phyloP scores from a whole-genome alignment of 306 rosid species.

The Quercus parvula region DNA sequence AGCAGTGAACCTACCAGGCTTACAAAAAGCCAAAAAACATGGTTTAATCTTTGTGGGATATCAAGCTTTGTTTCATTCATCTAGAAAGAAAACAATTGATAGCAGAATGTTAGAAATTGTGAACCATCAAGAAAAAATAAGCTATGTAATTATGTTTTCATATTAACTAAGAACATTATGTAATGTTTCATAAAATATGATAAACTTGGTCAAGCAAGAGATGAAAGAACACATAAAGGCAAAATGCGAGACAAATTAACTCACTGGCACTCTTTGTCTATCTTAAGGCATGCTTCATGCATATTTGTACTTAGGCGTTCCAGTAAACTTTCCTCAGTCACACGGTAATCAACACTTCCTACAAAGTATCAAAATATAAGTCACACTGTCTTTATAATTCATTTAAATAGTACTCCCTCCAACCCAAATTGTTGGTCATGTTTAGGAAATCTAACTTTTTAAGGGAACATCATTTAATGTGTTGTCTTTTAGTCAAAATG shows the following conservation, averaged over 20 bases:
- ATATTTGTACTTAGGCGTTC: constrained; percentile 57
- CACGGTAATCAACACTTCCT: constrained; percentile 42
- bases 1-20: too few relatives aligned
- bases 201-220: not conserved
- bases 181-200: not conserved
- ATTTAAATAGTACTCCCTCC: not conserved
- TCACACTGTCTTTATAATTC: not conserved
- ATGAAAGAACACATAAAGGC: not conserved
- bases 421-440: too few relatives aligned
- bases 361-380: constrained; percentile 1
- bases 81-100: too few relatives aligned
- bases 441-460: too few relatives aligned
- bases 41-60: too few relatives aligned
- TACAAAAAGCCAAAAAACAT: too few relatives aligned
- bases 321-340: constrained; percentile 63
- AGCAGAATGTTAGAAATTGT: not conserved
- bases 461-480: too few relatives aligned
- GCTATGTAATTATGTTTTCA: not conserved
- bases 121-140: not conserved
- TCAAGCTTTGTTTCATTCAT: too few relatives aligned
- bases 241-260: not conserved
- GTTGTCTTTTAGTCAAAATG: too few relatives aligned
- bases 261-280: constrained; percentile 69
- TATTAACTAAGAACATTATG: not conserved
- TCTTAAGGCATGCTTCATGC: constrained; percentile 65